Percentiles rank a stretch among this genome's conserved stretches.
Evolutionary conservation across 2,329 filamentous ascomycete genomes (phyloP).

Genomic region (Pestalotiopsis sp.): DNA sequence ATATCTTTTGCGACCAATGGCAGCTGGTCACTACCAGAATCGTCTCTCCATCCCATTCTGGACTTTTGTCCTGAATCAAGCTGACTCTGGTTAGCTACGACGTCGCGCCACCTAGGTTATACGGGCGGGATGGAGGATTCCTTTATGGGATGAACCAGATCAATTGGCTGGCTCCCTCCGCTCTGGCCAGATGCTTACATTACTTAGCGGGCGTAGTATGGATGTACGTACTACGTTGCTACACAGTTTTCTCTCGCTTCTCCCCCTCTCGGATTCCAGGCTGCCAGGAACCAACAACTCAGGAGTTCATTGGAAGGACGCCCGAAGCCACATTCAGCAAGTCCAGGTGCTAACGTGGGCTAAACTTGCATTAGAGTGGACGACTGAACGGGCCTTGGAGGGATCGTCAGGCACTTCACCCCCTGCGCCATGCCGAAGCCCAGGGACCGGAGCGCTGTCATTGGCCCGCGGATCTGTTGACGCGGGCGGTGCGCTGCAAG

Average conservation of each 20-base stretch:
- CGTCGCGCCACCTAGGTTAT: not conserved
- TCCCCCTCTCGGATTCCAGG: not conserved
- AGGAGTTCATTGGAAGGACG: not conserved
- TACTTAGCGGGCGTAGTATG: not conserved
- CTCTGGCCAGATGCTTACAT: not conserved
- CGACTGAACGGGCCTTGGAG: not conserved
- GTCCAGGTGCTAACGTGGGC: conserved; percentile 5
- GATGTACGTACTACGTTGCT: too few relatives aligned
- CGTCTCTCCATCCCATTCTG: not conserved
- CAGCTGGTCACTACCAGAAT: not conserved
- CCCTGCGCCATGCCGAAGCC: conserved; percentile 5
- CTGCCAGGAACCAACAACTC: not conserved
- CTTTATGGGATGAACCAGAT: not conserved
- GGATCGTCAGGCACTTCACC: conserved; percentile 13
- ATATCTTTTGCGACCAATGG: not conserved
- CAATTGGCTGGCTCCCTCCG: conserved; percentile 10
- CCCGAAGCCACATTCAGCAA: not conserved
- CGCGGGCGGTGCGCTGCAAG: conserved; percentile 13
- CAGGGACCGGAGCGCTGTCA: not conserved
- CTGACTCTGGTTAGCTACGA: not conserved
- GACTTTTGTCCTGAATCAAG: not conserved
- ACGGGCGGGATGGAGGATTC: not conserved
- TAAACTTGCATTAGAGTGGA: not conserved
- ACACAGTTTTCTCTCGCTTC: not conserved
- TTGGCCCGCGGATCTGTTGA: conserved; percentile 3